Conservation (phyloP, 495 filamentous ascomycete genomes). For the Recurvomyces mirabilis region DNA sequence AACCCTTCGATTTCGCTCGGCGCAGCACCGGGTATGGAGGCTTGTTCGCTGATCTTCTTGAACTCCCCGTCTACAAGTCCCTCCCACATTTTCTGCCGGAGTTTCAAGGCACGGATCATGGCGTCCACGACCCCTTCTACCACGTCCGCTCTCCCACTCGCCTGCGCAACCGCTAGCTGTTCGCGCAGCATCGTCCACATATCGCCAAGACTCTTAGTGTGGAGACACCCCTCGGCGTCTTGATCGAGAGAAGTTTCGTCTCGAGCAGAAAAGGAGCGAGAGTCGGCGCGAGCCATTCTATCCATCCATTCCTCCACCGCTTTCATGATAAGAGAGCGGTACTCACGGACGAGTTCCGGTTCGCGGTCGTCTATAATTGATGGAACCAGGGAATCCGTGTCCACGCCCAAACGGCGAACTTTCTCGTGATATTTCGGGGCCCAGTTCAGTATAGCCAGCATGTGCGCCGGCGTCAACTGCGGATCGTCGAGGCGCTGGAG, state of each 20-base stretch:
- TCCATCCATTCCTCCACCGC: conserved; percentile 97
- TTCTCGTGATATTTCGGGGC: conserved; percentile 90
- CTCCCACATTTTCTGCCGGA: conserved; percentile 74
- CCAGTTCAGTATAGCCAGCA: conserved; percentile 88
- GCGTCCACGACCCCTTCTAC: conserved; percentile 87
- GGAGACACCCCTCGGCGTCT: conserved; percentile 76
- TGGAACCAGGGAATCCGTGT: conserved; percentile 55
- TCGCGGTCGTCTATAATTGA: conserved; percentile 82
- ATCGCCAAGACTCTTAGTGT: conserved; percentile 77
- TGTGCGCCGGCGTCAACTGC: conserved; percentile 61
- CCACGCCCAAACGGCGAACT: conserved; percentile 73
- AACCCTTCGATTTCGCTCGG: conserved; percentile 53
- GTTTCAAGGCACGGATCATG: conserved; percentile 76
- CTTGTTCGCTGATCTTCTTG: conserved; percentile 34
- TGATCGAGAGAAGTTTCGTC: conserved; percentile 69
- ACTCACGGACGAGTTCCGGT: conserved; percentile 80
- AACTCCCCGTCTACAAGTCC: conserved; percentile 80
- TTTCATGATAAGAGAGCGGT: conserved; percentile 85
- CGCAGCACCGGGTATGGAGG: conserved; percentile 39
- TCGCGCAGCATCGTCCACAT: conserved; percentile 97
- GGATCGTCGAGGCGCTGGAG: conserved; percentile 69
- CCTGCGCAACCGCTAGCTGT: conserved; percentile 68
- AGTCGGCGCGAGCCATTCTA: conserved; percentile 70
- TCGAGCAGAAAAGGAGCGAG: conserved; percentile 63
- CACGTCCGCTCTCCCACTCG: conserved; percentile 73